Percentiles rank a stretch among this genome's conserved stretches.
Conservation (phyloP, 352 stramenopile genomes). For the Phytophthora colocasiae region DNA sequence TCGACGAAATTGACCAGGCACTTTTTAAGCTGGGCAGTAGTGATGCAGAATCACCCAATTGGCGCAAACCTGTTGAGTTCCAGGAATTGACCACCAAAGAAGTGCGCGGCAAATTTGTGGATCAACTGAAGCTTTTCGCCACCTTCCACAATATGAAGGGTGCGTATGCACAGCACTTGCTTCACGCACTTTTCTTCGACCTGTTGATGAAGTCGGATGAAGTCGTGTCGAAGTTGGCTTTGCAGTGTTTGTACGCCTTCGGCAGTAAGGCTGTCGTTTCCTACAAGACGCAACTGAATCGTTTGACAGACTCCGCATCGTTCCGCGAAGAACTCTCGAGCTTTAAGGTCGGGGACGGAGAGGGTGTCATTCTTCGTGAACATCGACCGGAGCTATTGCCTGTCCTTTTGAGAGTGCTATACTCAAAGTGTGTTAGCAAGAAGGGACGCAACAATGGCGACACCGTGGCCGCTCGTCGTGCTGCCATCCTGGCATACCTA, state of each 20-base stretch:
- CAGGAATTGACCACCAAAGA: constrained; percentile 70
- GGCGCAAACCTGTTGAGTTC: constrained; percentile 39
- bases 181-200: constrained; percentile 89
- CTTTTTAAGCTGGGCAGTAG: constrained; percentile 46
- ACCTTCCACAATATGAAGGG: constrained; percentile 90
- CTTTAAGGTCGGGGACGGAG: constrained; percentile 84
- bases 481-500: constrained; percentile 91
- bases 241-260: constrained; percentile 89
- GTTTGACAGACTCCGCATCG: constrained; percentile 77
- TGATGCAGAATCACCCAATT: constrained; percentile 35
- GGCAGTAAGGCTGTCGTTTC: constrained; percentile 81
- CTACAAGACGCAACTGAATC: constrained; percentile 89
- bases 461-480: constrained; percentile 85
- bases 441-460: constrained; percentile 86
- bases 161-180: constrained; percentile 76
- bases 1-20: constrained; percentile 54
- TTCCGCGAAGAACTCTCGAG: constrained; percentile 93
- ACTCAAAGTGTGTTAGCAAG: constrained; percentile 91
- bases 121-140: constrained; percentile 85
- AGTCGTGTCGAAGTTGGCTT: constrained; percentile 82
- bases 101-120: constrained; percentile 82
- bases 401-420: constrained; percentile 90
- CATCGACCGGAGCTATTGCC: constrained; percentile 84
- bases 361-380: constrained; percentile 75
- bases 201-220: constrained; percentile 92